A percentile compares a stretch with the other conserved stretches of the same genome.
Evolutionary conservation across 1,284 basidiomycete species (phyloP).

Genomic region (Blastosporella zonata): DNA sequence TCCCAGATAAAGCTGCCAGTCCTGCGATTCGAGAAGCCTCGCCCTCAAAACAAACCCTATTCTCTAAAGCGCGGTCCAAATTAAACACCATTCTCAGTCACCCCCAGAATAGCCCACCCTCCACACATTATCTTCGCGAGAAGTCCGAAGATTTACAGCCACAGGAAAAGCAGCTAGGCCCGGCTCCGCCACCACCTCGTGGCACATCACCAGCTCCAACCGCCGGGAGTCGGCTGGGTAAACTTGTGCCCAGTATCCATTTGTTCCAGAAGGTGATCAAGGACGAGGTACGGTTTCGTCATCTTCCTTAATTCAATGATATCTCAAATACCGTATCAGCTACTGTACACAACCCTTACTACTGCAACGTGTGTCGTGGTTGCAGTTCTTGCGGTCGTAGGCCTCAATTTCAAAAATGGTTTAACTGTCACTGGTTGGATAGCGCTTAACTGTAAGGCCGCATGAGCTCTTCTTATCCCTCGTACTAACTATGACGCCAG

Average conservation of each 20-base stretch:
- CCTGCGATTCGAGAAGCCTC: constrained; percentile 1
- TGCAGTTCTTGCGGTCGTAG: constrained; percentile 49
- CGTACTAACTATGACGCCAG: constrained; percentile 27
- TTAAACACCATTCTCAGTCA: constrained; percentile 5
- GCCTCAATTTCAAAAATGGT: constrained; percentile 43
- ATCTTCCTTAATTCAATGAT: not conserved
- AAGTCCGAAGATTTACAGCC: not conserved
- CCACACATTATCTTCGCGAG: not conserved
- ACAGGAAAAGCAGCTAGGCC: not conserved
- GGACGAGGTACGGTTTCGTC: constrained; percentile 48
- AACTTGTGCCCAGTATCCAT: constrained; percentile 51
- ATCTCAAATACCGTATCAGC: constrained; percentile 28
- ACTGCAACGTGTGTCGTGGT: constrained; percentile 48
- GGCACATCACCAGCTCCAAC: constrained; percentile 34
- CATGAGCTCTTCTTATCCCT: not conserved
- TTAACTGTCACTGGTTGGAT: constrained; percentile 53
- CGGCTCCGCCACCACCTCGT: not conserved
- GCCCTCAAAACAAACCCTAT: not conserved
- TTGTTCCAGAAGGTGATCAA: constrained; percentile 54
- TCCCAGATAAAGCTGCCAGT: constrained; percentile 19
- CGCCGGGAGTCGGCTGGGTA: constrained; percentile 43
- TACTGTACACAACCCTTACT: constrained; percentile 57
- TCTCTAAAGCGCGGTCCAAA: constrained; percentile 1
- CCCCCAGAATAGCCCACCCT: not conserved
- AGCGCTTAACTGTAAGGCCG: constrained; percentile 49